Evolutionary conservation across 139 green algal genomes (phyloP), one percentile per base, ranked within the genome.

Genomic region (Asterochloris sp.): DNA sequence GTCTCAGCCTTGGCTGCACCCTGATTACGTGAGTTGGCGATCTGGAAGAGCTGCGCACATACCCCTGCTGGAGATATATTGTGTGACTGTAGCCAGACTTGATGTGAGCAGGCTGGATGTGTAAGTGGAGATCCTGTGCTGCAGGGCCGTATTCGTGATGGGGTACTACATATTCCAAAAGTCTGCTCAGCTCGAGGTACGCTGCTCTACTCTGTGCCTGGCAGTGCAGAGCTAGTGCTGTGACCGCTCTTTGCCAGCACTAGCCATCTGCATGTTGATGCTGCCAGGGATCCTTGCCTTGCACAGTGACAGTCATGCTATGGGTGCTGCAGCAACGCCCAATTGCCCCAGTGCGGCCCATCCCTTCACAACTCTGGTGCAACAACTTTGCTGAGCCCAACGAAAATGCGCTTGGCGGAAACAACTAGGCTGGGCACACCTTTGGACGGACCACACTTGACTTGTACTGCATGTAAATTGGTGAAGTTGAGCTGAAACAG

Each of bases 331-430:
- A 83, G 80, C 80, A 78, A 78, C 80, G 80, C 16, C 80, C 80
- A 21, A 16, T 79, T 16, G 29, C 80, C 13, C 80, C 80, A 26
- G 61, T 69, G n/a, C 67, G 80, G 27, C 80, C 80, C 11, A 86
- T 86, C n/a, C 83, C 83, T 14, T 86, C 83, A 21, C 78, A 83
- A 47, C 63, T 27, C 16, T 86, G 83, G 83, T 78, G 78, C 73
- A 83, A 86, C 77, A 86, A 83, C 24, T 78, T 83, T 73, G 47
- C 67, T 27, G 69, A 86, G 76, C 23, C 24, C 19, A 61, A 69
- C 24, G 28, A 69, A 12, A 80, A 79, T 69, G 81, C 81, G 26
- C 67, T 76, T 77, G 81, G 81, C 47, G 74, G 74, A n/a, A 81
- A 54, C 38, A 54, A 54, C 38, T 54, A 54, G 38, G 6, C 38